Base-by-base conservation (phyloP, 2,329 filamentous ascomycete species). In the Hypoxylon sp. region DNA sequence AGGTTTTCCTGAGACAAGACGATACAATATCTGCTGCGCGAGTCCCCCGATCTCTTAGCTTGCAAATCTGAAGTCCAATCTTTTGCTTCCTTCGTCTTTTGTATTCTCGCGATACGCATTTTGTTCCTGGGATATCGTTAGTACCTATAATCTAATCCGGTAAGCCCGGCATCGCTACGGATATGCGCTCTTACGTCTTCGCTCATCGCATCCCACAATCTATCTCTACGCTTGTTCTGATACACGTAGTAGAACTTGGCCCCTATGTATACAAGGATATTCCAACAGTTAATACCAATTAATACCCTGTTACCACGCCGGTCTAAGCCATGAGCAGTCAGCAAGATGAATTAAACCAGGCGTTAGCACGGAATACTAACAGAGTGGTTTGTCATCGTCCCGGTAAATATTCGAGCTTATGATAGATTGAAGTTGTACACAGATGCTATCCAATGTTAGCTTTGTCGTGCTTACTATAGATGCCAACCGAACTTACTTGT, bases 351-450 rank as follows among this genome's bases (percentile, higher is more conserved):
- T 2, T 1, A 41, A 19, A 38, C 17, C 25, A 25, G 11, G 2
- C 21, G 11, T 13, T 36, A 30, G 17, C 2, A 7, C 7, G 25
- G 6, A 19, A 19, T 13, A 21, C 63, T 7, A 62, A 72, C 66
- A 84, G 5, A 80, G 75, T 1, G 82, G 84, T 59, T 78, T 76
- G 53, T 85, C 81, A 61, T 85, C 79, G 63, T 79, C 75, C 17
- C 83, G 80, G 73, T 85, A 86, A 56, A 86, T 83, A 57, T 85
- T 83, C 0, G 79, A 79, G 3, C 78, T 77, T 41, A 83, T 81
- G 41, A 85, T 82, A 30, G 81, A 81, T 28, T 81, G 81, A 0
- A 82, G 73, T 71, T 86, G 84, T 3, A 84, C 81, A 49, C 80
- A 78, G 76, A 84, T 81, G 60, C 73, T 78, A 14, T 36, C 11